phyloP scores from a whole-genome alignment of 371 early-diverging fungal species.

The Mortierella sp. region DNA sequence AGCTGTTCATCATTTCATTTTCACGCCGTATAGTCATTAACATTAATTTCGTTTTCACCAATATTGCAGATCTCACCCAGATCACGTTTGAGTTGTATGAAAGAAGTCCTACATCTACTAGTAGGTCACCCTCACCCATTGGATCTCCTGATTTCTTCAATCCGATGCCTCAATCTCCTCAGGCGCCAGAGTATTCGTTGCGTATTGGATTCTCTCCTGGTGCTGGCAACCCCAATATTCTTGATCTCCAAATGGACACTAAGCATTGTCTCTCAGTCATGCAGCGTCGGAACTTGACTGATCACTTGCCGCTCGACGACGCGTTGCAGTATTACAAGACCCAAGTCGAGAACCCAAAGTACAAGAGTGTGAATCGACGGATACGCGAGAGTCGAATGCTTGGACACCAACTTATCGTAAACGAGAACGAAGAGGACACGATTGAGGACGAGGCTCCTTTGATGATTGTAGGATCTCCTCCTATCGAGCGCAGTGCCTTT shows the following conservation, averaged over 20 bases:
- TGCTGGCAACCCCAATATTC: constrained; percentile 89
- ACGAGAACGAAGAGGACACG: constrained; percentile 21
- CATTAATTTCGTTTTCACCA: neutral
- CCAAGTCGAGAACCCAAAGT: constrained; percentile 55
- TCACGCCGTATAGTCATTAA: neutral
- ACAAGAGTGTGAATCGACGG: constrained; percentile 49
- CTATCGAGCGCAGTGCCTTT: constrained; percentile 15
- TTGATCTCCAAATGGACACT: constrained; percentile 90
- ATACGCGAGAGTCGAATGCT: constrained; percentile 53
- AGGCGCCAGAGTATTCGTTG: constrained; percentile 85
- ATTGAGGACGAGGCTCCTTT: constrained; percentile 47
- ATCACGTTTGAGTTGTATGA: constrained; percentile 98
- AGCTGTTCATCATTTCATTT: neutral
- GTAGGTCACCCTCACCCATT: constrained; percentile 36
- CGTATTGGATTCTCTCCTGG: constrained; percentile 94
- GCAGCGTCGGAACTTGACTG: constrained; percentile 67
- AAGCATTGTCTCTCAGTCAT: constrained; percentile 90
- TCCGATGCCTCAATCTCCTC: constrained; percentile 12
- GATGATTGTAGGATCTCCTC: constrained; percentile 47
- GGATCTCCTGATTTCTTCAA: neutral
- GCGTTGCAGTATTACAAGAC: constrained; percentile 60
- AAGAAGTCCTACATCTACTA: constrained; percentile 69
- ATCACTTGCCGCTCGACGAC: constrained; percentile 65
- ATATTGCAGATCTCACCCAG: constrained; percentile 84
- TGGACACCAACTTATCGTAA: constrained; percentile 47